Evolutionary conservation across 2,329 filamentous ascomycete species (phyloP).

Genomic region (Diaporthe citri): DNA sequence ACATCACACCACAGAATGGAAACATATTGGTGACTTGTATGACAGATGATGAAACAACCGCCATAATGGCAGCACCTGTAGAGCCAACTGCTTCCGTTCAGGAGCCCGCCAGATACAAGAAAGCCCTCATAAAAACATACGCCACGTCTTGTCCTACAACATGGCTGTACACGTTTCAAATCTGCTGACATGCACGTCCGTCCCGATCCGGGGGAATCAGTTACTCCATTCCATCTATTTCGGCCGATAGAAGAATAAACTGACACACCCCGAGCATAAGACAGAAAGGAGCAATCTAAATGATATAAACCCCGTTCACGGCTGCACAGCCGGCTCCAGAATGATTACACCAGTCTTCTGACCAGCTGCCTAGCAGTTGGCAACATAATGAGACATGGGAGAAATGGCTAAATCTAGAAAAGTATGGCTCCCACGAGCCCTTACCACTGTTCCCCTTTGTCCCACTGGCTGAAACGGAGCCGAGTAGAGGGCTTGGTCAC

Average conservation of each 20-base stretch:
- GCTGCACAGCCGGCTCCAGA: neutral
- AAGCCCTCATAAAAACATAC: neutral
- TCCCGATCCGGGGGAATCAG: neutral
- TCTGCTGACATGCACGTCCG: conserved; percentile 1
- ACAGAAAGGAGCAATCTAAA: neutral
- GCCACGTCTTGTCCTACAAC: neutral
- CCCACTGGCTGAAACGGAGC: neutral
- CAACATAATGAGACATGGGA: neutral
- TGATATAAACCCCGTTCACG: neutral
- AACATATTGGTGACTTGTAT: conserved; percentile 28
- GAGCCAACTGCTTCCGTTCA: neutral
- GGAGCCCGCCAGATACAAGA: neutral
- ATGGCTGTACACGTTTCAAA: neutral
- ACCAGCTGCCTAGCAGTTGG: neutral
- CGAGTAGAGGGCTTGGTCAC: neutral
- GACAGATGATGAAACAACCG: conserved; percentile 30
- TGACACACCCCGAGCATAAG: neutral
- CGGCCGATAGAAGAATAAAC: neutral
- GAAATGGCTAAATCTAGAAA: neutral
- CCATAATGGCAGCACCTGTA: neutral
- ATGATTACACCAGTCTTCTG: neutral
- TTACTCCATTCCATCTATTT: neutral
- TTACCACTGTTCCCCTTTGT: neutral
- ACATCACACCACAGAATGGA: neutral
- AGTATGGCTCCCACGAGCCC: neutral